These are phyloP conservation scores for Melampsora medusae DNA, from an alignment of 1,284 basidiomycete species.

Conservation along the genomic window DNA sequence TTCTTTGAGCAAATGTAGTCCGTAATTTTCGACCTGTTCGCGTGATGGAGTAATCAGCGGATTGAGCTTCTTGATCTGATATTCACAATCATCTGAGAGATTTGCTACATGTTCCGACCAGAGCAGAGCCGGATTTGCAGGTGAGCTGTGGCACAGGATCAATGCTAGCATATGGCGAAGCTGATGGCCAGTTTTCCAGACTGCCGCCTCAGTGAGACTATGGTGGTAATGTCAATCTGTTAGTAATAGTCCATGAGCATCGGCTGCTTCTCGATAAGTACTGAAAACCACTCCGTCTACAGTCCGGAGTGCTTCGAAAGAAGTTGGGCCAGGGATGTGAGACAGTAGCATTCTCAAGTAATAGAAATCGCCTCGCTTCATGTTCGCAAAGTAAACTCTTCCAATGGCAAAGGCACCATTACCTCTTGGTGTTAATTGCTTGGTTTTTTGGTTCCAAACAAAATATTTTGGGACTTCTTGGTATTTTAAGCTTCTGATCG, in stretches of 20 bases:
- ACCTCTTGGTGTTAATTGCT: no score
- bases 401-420: constrained; percentile 49
- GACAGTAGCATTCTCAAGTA: constrained; percentile 57
- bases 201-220: constrained; percentile 48
- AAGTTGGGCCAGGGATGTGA: constrained; percentile 55
- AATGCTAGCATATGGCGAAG: background rate
- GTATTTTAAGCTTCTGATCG: background rate
- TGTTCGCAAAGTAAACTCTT: constrained; percentile 56
- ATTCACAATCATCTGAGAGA: background rate
- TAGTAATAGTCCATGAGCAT: background rate
- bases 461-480: constrained; percentile 45
- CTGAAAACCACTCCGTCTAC: no score
- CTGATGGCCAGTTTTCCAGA: background rate
- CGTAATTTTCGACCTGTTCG: no score
- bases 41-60: no score
- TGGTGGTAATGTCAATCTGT: constrained; percentile 51
- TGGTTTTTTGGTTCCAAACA: no score
- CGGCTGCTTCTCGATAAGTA: no score
- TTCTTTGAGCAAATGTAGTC: no score
- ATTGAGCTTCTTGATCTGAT: no score
- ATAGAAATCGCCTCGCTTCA: constrained; percentile 55
- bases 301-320: constrained; percentile 51
- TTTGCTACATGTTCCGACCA: no score
- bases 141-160: background rate
- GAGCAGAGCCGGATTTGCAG: background rate